Evolutionary conservation across 352 stramenopile species (phyloP).

Genomic region (Pythium sp.): DNA sequence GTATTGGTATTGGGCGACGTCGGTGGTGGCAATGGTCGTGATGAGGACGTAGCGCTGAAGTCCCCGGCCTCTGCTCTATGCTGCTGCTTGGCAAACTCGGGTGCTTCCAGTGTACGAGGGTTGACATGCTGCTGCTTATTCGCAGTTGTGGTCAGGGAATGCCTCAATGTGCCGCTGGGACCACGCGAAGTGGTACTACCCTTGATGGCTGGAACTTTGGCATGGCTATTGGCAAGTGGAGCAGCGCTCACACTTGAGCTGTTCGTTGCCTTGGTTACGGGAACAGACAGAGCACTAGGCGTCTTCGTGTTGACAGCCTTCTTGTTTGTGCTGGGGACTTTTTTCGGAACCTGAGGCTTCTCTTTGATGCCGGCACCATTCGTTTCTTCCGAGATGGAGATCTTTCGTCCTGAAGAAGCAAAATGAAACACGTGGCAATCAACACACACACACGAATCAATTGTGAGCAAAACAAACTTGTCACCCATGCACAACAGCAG

Average conservation of each 20-base stretch:
- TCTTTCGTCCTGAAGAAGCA: conserved; percentile 1
- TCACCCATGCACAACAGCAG: background rate
- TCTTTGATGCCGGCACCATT: background rate
- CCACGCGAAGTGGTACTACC: background rate
- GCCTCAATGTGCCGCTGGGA: background rate
- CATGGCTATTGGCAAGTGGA: background rate
- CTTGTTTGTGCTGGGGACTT: background rate
- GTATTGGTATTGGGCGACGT: background rate
- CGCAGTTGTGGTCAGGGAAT: background rate
- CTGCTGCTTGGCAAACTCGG: background rate
- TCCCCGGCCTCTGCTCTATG: background rate
- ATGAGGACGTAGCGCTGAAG: background rate
- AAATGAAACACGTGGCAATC: background rate
- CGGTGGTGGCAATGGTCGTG: background rate
- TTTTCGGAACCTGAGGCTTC: background rate
- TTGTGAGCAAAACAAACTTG: background rate
- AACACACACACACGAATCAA: background rate
- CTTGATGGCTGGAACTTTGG: background rate
- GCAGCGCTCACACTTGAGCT: background rate
- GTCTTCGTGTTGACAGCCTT: conserved; percentile 2
- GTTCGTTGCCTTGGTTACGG: background rate
- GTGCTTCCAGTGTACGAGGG: background rate
- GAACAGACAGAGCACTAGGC: background rate
- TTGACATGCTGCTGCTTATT: background rate
- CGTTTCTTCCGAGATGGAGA: conserved; percentile 7